Base-by-base conservation (phyloP, 257 asterid species). In the Sherardia arvensis region DNA sequence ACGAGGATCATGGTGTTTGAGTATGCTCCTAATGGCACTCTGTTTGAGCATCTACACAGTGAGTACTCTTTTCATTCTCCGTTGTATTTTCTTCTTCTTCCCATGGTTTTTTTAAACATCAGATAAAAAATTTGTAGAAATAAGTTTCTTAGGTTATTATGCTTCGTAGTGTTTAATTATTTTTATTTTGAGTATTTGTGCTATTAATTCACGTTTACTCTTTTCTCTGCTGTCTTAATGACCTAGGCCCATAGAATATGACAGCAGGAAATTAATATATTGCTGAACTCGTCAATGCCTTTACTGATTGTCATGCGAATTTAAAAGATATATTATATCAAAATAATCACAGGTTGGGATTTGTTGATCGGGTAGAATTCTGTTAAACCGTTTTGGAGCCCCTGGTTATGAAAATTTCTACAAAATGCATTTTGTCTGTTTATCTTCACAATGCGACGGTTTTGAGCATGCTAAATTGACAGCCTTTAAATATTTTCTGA, bases 1-100 rank as follows among this genome's bases (percentile, higher is more conserved):
- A 88, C 95, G 28, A 86, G 95, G 70, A 91, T 88, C 94, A 77
- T 91, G 87, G 95, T 88, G 66, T 91, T 91, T 28, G 96, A 88
- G 72, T 91, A 91, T 69, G 96, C 96, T 74, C 90, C 98, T 27
- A 88, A 91, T 48, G 98, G 96, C 64, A 91, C 96, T 3, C 94
- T 91, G 61, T 91, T 88, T 61, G 98, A 91, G 81, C 95, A 91
- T 74, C 73, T 91, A 33, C 96, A 91, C 77, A 76, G 96, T 91
- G 70, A 91, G 98, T 78, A 18, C 34, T 28, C 20, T 55, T n/a
- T 58, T 57, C 62, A 38, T 27, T 66, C 33, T 43, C 51, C 4
- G 17, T 43, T 43, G 8, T 7, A 43, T 43, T 3, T 22, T 30
- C 61, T 0, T 27, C 17, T 5, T 15, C 23, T 8, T 12, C 10